Conservation (phyloP, 2,329 filamentous ascomycete genomes). For the Sporothrix inflata region DNA sequence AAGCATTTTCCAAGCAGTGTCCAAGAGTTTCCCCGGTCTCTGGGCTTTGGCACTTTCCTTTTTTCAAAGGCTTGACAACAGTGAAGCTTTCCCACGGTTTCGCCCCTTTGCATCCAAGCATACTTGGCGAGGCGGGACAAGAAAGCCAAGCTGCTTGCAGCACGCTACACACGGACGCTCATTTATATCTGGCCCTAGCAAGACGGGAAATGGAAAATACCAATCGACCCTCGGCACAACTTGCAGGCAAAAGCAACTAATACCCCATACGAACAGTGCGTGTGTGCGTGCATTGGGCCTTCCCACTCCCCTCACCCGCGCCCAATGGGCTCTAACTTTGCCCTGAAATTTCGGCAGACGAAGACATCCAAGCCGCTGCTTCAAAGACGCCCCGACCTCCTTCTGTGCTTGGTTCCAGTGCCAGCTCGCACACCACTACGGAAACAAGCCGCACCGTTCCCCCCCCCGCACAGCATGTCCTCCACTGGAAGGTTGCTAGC, state of each 20-base stretch:
- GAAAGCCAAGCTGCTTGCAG: not conserved
- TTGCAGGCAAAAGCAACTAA: not conserved
- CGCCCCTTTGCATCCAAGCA: not conserved
- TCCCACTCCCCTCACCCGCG: not conserved
- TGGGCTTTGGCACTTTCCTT: not conserved
- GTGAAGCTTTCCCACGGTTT: not conserved
- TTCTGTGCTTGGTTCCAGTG: constrained; percentile 7
- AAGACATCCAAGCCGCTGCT: not conserved
- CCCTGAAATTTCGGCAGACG: not conserved
- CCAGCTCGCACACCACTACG: not conserved
- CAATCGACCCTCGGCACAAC: not conserved
- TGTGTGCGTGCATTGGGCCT: not conserved
- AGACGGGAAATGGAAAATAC: constrained; percentile 8
- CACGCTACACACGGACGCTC: not conserved
- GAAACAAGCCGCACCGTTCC: not conserved
- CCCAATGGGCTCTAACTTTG: not conserved
- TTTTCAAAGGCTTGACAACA: not conserved
- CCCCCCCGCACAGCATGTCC: not conserved
- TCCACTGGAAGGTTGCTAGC: not conserved
- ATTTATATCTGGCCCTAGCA: not conserved
- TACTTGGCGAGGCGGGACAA: not conserved
- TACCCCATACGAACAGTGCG: not conserved
- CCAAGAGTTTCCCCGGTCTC: not conserved
- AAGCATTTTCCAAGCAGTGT: not conserved
- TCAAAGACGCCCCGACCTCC: not conserved